Evolutionary conservation across 2,329 filamentous ascomycete genomes (phyloP), one percentile per base, ranked within the genome.

Genomic region (Paraphoma chrysanthemicola): DNA sequence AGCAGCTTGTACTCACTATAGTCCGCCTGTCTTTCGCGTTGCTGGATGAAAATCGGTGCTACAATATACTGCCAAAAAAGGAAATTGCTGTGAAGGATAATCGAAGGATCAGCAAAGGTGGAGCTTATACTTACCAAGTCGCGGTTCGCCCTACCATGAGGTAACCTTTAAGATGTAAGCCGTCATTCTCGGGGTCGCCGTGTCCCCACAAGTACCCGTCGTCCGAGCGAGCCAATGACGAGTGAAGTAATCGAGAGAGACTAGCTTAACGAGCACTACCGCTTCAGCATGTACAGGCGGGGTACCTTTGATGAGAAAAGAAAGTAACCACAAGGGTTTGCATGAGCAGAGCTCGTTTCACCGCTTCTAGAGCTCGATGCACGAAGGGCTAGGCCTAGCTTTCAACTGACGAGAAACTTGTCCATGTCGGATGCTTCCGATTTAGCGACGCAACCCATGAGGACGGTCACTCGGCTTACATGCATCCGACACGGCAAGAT

Each of bases 201-300:
- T 18, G 43, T 46, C 44, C 53, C 57, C 54, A 53, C 50, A 52
- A 48, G 29, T 47, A 23, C 28, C 28, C 50, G 47, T 44, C 28
- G 16, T 45, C 44, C 17, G 48, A 49, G 47, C n/a, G 11, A 30
- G 29, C 31, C 12, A 49, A 41, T 53, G 33, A 38, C 10, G 14
- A 5, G 6, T 9, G 10, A 7, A 46, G 2, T 7, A 17, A 28
- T 30, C 6, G 6, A 16, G 16, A 8, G 23, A 28, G 18, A 36
- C 12, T 14, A 16, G 28, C 23, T 33, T 31, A 14, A 16, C 18
- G 28, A 18, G n/a, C 42, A 12, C 6, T 30, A 41, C 18, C 9
- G 23, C 33, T 14, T 50, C 46, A 54, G 46, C 46, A 54, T 36
- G 33, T 47, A 42, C 23, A 43, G 10, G 28, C 9, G 43, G 48